These are phyloP conservation scores for Polygonum aviculare DNA, from an alignment of 148 eudicot species.

Conservation along the genomic window DNA sequence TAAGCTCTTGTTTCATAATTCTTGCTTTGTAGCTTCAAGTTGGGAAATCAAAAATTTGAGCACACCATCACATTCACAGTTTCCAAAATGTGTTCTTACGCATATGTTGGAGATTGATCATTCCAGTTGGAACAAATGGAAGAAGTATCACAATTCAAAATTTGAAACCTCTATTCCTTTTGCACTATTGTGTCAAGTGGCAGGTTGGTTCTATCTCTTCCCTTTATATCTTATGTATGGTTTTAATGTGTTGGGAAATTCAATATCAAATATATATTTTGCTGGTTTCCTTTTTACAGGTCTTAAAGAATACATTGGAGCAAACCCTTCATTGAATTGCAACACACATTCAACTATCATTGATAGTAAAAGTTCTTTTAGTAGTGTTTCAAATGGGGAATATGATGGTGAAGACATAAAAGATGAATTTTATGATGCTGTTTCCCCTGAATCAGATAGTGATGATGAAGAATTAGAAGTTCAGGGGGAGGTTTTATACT, in stretches of 20 bases:
- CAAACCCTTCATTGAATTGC: slow-evolving; percentile 5
- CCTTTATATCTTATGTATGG: neutral
- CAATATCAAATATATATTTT: neutral
- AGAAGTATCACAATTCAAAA: slow-evolving; percentile 54
- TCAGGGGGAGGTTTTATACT: neutral
- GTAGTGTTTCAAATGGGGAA: slow-evolving; percentile 5
- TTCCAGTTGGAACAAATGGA: slow-evolving; percentile 69
- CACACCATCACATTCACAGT: slow-evolving; percentile 21
- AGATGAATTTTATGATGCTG: slow-evolving; percentile 11
- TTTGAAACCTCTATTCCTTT: slow-evolving; percentile 76
- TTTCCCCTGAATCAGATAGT: slow-evolving; percentile 4
- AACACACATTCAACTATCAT: slow-evolving; percentile 2
- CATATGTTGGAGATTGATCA: slow-evolving; percentile 75
- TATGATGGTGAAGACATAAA: neutral
- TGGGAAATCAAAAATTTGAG: slow-evolving; percentile 80
- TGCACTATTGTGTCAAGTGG: slow-evolving; percentile 86
- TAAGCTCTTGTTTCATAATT: neutral
- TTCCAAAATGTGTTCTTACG: slow-evolving; percentile 62
- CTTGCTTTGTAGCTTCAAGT: slow-evolving; percentile 63
- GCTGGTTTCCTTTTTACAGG: neutral
- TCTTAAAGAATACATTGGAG: slow-evolving; percentile 10
- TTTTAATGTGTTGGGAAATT: neutral
- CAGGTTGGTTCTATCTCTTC: slow-evolving; percentile 45
- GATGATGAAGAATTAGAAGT: slow-evolving; percentile 4
- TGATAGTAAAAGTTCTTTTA: slow-evolving; percentile 5